These are phyloP conservation scores for Plectosphaerella sp. DNA, from an alignment of 2,329 filamentous ascomycete species.

Conservation along the genomic window DNA sequence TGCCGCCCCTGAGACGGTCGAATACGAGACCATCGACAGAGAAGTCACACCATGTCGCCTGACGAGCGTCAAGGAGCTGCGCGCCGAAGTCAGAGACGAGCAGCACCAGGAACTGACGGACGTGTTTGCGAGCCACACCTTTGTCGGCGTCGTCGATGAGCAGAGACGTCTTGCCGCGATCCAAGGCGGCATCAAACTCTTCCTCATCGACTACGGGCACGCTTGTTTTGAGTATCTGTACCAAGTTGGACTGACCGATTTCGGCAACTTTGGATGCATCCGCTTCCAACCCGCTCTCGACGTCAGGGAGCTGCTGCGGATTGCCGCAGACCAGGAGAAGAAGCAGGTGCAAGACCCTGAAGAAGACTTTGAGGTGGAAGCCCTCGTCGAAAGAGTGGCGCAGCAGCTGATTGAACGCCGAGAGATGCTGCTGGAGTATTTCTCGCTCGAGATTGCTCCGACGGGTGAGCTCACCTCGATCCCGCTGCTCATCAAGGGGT, in stretches of 20 bases:
- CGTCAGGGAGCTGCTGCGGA: constrained; percentile 63
- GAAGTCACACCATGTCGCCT: constrained; percentile 68
- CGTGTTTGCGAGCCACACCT: constrained; percentile 81
- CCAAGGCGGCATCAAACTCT: constrained; percentile 88
- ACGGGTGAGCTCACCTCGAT: constrained; percentile 74
- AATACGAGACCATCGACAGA: constrained; percentile 70
- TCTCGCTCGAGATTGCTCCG: constrained; percentile 76
- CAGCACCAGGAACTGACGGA: constrained; percentile 86
- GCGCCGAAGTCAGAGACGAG: constrained; percentile 71
- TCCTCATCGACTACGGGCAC: constrained; percentile 88
- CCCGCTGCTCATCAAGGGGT: constrained; percentile 83
- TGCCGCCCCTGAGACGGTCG: constrained; percentile 43
- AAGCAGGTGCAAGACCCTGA: constrained; percentile 32
- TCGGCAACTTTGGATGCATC: constrained; percentile 88
- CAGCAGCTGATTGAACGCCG: constrained; percentile 68
- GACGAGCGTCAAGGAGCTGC: constrained; percentile 80
- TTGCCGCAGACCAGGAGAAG: constrained; percentile 71
- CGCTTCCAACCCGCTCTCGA: constrained; percentile 72
- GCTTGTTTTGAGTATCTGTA: constrained; percentile 89
- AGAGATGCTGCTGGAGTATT: constrained; percentile 91
- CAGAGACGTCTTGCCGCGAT: constrained; percentile 83
- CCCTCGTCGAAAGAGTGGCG: constrained; percentile 62
- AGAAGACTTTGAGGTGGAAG: constrained; percentile 60
- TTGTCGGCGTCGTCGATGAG: constrained; percentile 90
- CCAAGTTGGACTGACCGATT: constrained; percentile 89